A percentile compares a stretch with the other conserved stretches of the same genome.
Evolutionary conservation across 352 stramenopile genomes (phyloP).

Genomic region (Globisporangium carolinianum): DNA sequence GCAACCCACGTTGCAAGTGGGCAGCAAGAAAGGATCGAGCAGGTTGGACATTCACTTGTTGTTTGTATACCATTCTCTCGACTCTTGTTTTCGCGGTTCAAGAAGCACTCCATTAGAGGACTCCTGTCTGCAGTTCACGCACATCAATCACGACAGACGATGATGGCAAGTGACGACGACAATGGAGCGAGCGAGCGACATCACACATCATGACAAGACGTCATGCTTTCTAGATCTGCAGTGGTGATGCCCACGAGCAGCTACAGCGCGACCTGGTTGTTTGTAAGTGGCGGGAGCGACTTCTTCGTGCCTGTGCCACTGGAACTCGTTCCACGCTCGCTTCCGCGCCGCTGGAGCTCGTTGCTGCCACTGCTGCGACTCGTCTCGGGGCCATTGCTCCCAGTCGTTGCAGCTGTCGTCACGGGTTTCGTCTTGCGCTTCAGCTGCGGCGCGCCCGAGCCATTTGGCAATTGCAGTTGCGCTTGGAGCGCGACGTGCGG

Average conservation of each 20-base stretch:
- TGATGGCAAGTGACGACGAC: too few species aligned
- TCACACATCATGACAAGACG: too few species aligned
- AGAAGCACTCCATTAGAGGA: too few species aligned
- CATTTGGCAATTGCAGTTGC: slow-evolving; percentile 23
- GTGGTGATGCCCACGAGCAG: neutral
- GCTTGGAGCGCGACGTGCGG: slow-evolving; percentile 53
- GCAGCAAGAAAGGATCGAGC: too few species aligned
- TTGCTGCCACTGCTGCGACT: neutral
- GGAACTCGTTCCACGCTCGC: slow-evolving; percentile 23
- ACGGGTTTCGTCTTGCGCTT: slow-evolving; percentile 36
- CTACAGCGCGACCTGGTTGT: slow-evolving; percentile 33
- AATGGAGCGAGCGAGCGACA: too few species aligned
- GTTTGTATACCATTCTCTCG: too few species aligned
- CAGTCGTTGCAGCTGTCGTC: neutral
- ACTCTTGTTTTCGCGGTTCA: too few species aligned
- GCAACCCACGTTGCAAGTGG: too few species aligned
- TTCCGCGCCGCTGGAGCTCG: slow-evolving; percentile 40
- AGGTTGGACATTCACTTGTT: too few species aligned
- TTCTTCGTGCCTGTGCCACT: slow-evolving; percentile 23
- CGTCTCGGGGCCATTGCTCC: slow-evolving; percentile 4
- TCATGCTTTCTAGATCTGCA: too few species aligned
- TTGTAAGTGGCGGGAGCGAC: slow-evolving; percentile 39
- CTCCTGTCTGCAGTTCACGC: too few species aligned
- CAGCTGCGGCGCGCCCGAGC: slow-evolving; percentile 16
- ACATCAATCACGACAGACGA: too few species aligned